phyloP scores from a whole-genome alignment of 345 rosid genomes.

The Xanthoceras sorbifolium region DNA sequence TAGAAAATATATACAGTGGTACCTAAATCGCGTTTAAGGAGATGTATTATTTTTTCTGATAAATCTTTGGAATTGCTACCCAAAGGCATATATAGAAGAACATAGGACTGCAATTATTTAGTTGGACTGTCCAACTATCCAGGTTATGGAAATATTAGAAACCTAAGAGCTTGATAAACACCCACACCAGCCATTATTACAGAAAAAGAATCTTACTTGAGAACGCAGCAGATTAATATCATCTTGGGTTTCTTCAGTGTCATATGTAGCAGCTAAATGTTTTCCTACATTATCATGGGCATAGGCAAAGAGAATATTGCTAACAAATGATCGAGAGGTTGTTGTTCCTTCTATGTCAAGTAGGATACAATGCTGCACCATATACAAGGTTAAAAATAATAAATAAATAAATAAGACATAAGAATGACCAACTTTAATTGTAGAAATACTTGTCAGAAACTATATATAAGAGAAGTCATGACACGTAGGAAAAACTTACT shows the following conservation, averaged over 20 bases:
- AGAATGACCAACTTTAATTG: not conserved
- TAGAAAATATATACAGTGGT: too few species aligned
- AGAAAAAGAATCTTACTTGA: constrained; percentile 41
- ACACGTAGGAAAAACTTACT: not conserved
- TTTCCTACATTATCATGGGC: constrained; percentile 54
- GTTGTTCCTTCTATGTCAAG: constrained; percentile 62
- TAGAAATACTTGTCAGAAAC: not conserved
- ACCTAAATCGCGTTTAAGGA: too few species aligned
- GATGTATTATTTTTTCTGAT: not conserved
- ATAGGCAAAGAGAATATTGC: constrained; percentile 55
- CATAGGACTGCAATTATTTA: not conserved
- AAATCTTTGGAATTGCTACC: not conserved
- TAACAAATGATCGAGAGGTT: constrained; percentile 54
- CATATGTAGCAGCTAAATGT: constrained; percentile 50
- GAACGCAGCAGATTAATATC: constrained; percentile 43
- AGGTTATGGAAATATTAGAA: too few species aligned
- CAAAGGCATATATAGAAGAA: not conserved
- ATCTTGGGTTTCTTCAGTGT: constrained; percentile 49
- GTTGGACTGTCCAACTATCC: not conserved
- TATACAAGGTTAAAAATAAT: not conserved
- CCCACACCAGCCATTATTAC: not conserved
- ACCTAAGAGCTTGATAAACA: too few species aligned
- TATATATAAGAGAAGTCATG: not conserved
- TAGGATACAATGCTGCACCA: constrained; percentile 48
- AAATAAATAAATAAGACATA: constrained; percentile 11